phyloP scores from a whole-genome alignment of 1,284 basidiomycete species.

The Xerocomus cyaneibrunnescens region DNA sequence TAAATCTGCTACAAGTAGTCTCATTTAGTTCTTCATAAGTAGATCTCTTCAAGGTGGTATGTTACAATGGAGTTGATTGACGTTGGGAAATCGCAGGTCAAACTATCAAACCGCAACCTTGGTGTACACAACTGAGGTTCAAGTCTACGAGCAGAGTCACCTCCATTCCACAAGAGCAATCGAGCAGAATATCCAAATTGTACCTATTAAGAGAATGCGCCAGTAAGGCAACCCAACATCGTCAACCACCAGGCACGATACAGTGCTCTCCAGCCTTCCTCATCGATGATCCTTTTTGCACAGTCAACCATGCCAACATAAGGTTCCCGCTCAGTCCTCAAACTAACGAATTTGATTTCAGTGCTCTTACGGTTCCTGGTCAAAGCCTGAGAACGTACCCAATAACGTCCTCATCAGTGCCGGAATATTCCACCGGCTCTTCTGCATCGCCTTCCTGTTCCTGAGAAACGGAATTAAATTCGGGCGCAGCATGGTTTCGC shows the following conservation, averaged over 20 bases:
- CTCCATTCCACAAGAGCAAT: background rate
- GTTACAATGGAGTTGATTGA: too few species aligned
- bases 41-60: too few species aligned
- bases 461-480: slow-evolving; percentile 69
- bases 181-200: background rate
- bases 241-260: slow-evolving; percentile 92
- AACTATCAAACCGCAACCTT: too few species aligned
- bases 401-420: slow-evolving; percentile 82
- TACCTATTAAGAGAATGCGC: slow-evolving; percentile 49
- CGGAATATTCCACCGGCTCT: slow-evolving; percentile 66
- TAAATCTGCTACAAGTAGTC: too few species aligned
- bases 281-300: slow-evolving; percentile 74
- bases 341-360: slow-evolving; percentile 36
- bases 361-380: background rate
- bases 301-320: slow-evolving; percentile 80
- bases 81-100: too few species aligned
- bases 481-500: slow-evolving; percentile 73
- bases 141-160: background rate
- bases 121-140: too few species aligned
- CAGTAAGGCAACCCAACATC: slow-evolving; percentile 60
- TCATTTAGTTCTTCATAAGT: too few species aligned
- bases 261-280: slow-evolving; percentile 77
- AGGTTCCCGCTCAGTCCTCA: slow-evolving; percentile 84
- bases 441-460: slow-evolving; percentile 70
- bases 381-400: slow-evolving; percentile 48